Conservation (phyloP, 2,329 filamentous ascomycete species). For the Microdochium paspali region DNA sequence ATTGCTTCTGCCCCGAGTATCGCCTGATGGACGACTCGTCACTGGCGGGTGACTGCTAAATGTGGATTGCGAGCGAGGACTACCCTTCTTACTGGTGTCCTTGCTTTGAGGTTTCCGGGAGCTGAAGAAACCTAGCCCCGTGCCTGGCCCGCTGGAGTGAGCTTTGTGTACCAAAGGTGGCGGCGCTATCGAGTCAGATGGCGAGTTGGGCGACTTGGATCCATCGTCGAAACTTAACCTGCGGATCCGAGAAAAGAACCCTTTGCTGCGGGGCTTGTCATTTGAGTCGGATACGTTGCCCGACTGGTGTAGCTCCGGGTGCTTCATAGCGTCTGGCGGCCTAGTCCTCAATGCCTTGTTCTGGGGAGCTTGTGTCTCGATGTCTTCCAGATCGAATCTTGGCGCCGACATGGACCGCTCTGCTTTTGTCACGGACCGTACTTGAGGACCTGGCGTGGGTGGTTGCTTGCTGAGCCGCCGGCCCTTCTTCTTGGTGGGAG, state of each 20-base stretch:
- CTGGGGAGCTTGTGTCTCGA: background rate
- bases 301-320: slow-evolving; percentile 2
- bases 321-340: slow-evolving; percentile 10
- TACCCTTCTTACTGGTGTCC: background rate
- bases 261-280: slow-evolving; percentile 16
- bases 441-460: slow-evolving; percentile 3
- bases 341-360: slow-evolving; percentile 5
- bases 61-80: background rate
- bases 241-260: slow-evolving; percentile 17
- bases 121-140: slow-evolving; percentile 9
- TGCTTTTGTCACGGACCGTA: slow-evolving; percentile 14
- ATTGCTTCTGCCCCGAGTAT: background rate
- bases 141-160: slow-evolving; percentile 3
- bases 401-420: slow-evolving; percentile 16
- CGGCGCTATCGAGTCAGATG: slow-evolving; percentile 9
- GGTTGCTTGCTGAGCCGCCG: slow-evolving; percentile 28
- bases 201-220: slow-evolving; percentile 15
- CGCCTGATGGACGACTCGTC: background rate
- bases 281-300: slow-evolving; percentile 5
- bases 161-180: slow-evolving; percentile 9
- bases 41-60: background rate
- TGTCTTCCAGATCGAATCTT: slow-evolving; percentile 10
- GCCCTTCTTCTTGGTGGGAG: slow-evolving; percentile 23
- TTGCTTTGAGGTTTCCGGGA: slow-evolving; percentile 10
- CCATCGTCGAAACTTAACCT: background rate